phyloP scores from a whole-genome alignment of 2,329 filamentous ascomycete species.

The Ceratocystis papillata region DNA sequence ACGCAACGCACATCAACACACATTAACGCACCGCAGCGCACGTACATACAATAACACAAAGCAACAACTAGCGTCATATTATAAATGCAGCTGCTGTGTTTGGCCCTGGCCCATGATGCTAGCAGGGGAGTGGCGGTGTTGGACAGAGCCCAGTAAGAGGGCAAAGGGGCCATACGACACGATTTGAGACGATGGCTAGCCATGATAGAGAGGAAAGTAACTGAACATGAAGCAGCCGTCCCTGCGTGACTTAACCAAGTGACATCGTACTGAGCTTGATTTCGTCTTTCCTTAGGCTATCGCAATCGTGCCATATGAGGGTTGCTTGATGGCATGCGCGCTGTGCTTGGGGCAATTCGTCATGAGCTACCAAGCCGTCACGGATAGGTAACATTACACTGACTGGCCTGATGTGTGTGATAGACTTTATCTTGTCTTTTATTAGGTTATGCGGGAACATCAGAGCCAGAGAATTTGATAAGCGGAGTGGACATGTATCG shows the following conservation, averaged over 20 bases:
- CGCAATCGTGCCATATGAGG: not conserved
- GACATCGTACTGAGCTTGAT: not conserved
- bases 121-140: not conserved
- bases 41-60: not conserved
- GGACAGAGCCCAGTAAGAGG: not conserved
- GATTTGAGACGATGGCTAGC: not conserved
- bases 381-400: not conserved
- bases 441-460: not conserved
- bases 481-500: not conserved
- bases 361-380: not conserved
- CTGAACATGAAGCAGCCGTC: not conserved
- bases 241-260: not conserved
- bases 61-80: not conserved
- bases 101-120: not conserved
- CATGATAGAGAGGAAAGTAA: not conserved
- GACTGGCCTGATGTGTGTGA: not conserved
- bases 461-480: not conserved
- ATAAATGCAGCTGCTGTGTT: not conserved
- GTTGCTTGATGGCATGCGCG: not conserved
- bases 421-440: not conserved
- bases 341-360: not conserved
- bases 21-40: not conserved
- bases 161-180: not conserved
- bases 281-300: not conserved
- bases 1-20: not conserved